phyloP scores from a whole-genome alignment of 1,284 basidiomycete genomes.

The Naganishia sp. region DNA sequence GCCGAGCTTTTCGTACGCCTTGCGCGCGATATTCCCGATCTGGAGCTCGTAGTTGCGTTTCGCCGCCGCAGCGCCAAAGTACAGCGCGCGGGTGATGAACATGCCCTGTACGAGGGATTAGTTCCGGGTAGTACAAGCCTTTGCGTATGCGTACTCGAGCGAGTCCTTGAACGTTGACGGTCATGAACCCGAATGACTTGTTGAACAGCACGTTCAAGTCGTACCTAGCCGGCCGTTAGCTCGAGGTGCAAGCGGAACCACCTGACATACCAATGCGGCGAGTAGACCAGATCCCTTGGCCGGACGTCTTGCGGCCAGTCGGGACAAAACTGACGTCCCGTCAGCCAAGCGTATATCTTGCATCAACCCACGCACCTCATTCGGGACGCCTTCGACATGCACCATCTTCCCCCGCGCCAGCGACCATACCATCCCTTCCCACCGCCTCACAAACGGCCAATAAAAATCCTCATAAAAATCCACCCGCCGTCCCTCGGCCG shows the following conservation, averaged over 20 bases:
- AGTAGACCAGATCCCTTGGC: slow-evolving; percentile 75
- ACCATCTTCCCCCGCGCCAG: slow-evolving; percentile 63
- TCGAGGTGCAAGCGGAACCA: background rate
- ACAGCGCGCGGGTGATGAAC: slow-evolving; percentile 74
- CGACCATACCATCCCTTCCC: slow-evolving; percentile 64
- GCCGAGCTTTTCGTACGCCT: slow-evolving; percentile 67
- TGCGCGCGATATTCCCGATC: slow-evolving; percentile 73
- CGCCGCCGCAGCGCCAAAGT: slow-evolving; percentile 79
- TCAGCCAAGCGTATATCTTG: background rate
- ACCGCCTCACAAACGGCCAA: slow-evolving; percentile 73
- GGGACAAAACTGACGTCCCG: slow-evolving; percentile 67
- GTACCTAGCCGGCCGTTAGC: slow-evolving; percentile 64
- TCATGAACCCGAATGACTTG: slow-evolving; percentile 77
- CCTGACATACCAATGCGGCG: slow-evolving; percentile 76
- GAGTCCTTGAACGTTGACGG: slow-evolving; percentile 81
- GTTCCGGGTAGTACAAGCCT: background rate
- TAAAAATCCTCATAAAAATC: slow-evolving; percentile 86
- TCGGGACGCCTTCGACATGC: slow-evolving; percentile 82
- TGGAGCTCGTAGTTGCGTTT: slow-evolving; percentile 79
- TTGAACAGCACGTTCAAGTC: slow-evolving; percentile 81
- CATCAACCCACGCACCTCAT: slow-evolving; percentile 64
- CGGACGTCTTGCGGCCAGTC: slow-evolving; percentile 67
- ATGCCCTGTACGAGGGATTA: slow-evolving; percentile 63
- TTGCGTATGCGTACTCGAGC: slow-evolving; percentile 13
- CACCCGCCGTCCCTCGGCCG: slow-evolving; percentile 66